Evolutionary conservation across 2,329 filamentous ascomycete species (phyloP).

Genomic region (Alternaria triticina): DNA sequence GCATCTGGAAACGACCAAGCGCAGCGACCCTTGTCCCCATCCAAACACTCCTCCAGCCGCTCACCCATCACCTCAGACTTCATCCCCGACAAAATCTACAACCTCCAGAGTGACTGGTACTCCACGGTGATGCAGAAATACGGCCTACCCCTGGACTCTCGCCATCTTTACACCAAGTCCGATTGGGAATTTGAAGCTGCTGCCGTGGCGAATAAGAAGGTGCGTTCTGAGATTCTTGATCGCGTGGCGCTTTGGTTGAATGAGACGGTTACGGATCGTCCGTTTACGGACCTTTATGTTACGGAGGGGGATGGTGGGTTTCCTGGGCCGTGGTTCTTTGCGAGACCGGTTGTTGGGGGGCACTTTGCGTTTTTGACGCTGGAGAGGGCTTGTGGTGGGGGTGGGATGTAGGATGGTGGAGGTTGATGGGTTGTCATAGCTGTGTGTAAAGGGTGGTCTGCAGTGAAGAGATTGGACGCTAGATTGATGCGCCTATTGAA

Average conservation of each 20-base stretch:
- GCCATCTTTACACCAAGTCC: conserved; percentile 85
- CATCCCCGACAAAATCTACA: conserved; percentile 77
- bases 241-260: conserved; percentile 82
- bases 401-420: background rate
- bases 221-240: conserved; percentile 74
- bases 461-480: background rate
- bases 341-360: conserved; percentile 81
- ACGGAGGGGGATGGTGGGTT: conserved; percentile 80
- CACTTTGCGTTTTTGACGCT: conserved; percentile 87
- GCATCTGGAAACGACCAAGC: conserved; percentile 9
- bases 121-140: conserved; percentile 78
- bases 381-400: conserved; percentile 76
- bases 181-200: conserved; percentile 93
- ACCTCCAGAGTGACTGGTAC: conserved; percentile 82
- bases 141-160: conserved; percentile 80
- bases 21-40: conserved; percentile 29
- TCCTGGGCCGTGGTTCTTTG: conserved; percentile 77
- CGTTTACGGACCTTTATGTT: conserved; percentile 82
- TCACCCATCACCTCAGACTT: conserved; percentile 58
- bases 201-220: conserved; percentile 72
- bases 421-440: background rate
- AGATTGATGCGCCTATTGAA: background rate
- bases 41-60: conserved; percentile 22
- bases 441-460: background rate
- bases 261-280: conserved; percentile 76